phyloP scores from a whole-genome alignment of 2,329 filamentous ascomycete species.

The Penicillium expansum region DNA sequence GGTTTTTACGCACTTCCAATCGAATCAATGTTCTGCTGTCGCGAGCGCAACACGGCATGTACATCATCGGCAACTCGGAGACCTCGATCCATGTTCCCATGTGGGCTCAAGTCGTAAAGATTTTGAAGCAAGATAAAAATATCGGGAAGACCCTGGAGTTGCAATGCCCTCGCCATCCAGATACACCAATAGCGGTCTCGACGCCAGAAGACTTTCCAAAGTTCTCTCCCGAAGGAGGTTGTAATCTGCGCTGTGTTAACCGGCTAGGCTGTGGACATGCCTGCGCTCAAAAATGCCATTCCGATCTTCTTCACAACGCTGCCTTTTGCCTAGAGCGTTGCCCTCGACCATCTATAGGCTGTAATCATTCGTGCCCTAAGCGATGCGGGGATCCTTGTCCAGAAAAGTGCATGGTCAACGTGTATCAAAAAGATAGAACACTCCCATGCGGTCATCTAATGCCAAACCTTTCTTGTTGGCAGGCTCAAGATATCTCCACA shows the following conservation, averaged over 20 bases:
- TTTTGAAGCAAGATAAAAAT: constrained; percentile 48
- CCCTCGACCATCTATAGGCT: constrained; percentile 34
- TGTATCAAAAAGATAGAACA: constrained; percentile 27
- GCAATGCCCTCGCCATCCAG: constrained; percentile 60
- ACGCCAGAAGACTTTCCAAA: constrained; percentile 57
- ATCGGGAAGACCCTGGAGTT: constrained; percentile 55
- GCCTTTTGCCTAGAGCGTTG: constrained; percentile 46
- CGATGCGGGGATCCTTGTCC: constrained; percentile 44
- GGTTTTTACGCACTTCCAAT: constrained; percentile 66
- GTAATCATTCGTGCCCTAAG: constrained; percentile 43
- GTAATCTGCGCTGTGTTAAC: constrained; percentile 49
- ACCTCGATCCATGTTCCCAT: constrained; percentile 59
- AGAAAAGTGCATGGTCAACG: constrained; percentile 29
- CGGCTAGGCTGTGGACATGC: constrained; percentile 47
- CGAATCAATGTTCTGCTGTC: constrained; percentile 68
- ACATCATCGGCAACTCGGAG: constrained; percentile 64
- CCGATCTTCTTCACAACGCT: constrained; percentile 42
- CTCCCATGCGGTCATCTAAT: constrained; percentile 35
- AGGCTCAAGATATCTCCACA: constrained; percentile 43
- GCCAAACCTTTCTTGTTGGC: constrained; percentile 34
- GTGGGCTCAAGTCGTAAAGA: constrained; percentile 60
- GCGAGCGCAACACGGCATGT: constrained; percentile 67
- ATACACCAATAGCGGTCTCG: constrained; percentile 51
- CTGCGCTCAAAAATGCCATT: constrained; percentile 48
- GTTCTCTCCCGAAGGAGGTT: constrained; percentile 62